Base-by-base conservation (phyloP, 805 yeast species). In the Tetrapisispora iriomotensis region DNA sequence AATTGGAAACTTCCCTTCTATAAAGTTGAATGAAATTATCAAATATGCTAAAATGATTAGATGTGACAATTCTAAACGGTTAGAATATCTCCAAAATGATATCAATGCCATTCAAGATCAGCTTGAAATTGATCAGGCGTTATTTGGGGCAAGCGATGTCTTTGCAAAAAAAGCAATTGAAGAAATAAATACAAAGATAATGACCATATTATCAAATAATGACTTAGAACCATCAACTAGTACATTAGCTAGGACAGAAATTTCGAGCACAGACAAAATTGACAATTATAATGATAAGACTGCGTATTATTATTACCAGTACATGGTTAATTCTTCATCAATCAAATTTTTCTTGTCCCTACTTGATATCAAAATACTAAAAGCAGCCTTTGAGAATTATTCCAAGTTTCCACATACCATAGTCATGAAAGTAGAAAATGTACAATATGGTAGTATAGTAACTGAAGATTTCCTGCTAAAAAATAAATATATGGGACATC, bases 271-370 rank as follows among this genome's bases (percentile, higher is more conserved):
- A 9, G 36, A 43, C 13, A 15, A 52, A n/a, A 39, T 40, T n/a
- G 29, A 36, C 6, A 50, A 50, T 40, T 58, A 56, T 37, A 54
- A 65, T 23, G 73, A 70, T 44, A 33, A 54, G 1, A 61, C 63
- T 43, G 73, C 79, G 7, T 85, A 65, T 54, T 85, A 72, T 57
- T 90, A 76, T 54, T 90, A 82, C 56, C 88, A 88, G 54, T 77
- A 92, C 0, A 75, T 80, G 0, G 80, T 84, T 58, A 75, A 77
- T 45, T 33, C 36, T 6, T 70, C 88, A 0, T 61, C 79, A 3
- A 74, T 79, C 2, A 71, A 72, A 44, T 86, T 65, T 56, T 81
- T 84, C 34, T 63, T 90, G 14, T 77, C 95, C 0, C 77, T 85
- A 6, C 64, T 92, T 32, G 99, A 92, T 56, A 71, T 84, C 22